A percentile compares a stretch with the other conserved stretches of the same genome.
phyloP scores from a whole-genome alignment of 306 rosid genomes.

The Fragaria ananassa region DNA sequence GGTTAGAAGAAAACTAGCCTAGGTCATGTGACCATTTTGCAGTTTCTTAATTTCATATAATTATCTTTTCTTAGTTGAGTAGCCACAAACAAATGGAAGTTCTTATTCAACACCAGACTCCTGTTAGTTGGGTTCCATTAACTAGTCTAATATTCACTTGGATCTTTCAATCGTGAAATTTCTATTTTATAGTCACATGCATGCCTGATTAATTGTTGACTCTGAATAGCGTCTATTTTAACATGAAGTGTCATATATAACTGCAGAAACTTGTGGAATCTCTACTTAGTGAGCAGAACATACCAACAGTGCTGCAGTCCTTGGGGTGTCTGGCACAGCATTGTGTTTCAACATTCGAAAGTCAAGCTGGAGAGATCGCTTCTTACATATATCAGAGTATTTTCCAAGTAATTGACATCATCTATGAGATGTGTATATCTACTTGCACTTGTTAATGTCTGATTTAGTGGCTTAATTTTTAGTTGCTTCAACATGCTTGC shows the following conservation, averaged over 20 bases:
- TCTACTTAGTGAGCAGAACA: conserved; percentile 48
- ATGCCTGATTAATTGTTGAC: neutral
- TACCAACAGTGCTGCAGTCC: conserved; percentile 85
- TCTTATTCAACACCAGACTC: neutral
- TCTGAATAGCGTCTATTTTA: neutral
- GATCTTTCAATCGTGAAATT: neutral
- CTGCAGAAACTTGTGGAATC: conserved; percentile 60
- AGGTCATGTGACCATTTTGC: neutral
- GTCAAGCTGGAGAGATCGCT: conserved; percentile 58
- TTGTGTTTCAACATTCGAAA: conserved; percentile 60
- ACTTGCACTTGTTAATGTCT: conserved; percentile 19
- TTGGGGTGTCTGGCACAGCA: conserved; percentile 76
- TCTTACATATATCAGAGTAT: conserved; percentile 52
- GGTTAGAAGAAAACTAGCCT: neutral
- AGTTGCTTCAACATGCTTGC: conserved; percentile 20
- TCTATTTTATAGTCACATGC: neutral
- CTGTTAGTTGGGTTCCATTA: neutral
- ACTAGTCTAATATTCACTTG: neutral
- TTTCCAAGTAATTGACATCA: conserved; percentile 54
- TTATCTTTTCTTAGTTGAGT: neutral
- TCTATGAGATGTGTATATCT: conserved; percentile 11
- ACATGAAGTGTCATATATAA: conserved; percentile 9
- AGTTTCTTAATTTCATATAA: neutral
- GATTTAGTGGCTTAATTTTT: conserved; percentile 19
- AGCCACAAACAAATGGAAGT: neutral